These are phyloP conservation scores for Hypoxylon cercidicola DNA, from an alignment of 495 filamentous ascomycete genomes.

Conservation along the genomic window DNA sequence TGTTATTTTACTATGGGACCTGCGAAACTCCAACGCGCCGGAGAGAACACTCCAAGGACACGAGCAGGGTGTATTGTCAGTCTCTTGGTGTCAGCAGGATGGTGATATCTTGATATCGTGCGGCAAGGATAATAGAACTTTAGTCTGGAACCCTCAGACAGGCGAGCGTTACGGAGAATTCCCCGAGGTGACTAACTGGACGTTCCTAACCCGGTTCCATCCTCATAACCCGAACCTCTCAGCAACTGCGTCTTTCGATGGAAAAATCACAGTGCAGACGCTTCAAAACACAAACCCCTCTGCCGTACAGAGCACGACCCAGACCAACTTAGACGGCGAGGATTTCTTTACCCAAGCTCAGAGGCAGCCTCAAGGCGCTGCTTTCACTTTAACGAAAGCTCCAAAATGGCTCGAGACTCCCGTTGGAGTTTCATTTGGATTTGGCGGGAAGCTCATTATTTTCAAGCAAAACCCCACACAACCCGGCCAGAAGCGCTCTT, in stretches of 20 bases:
- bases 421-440: slow-evolving; percentile 90
- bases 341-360: slow-evolving; percentile 97
- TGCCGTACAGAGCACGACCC: slow-evolving; percentile 65
- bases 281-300: slow-evolving; percentile 86
- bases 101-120: slow-evolving; percentile 90
- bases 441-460: slow-evolving; percentile 90
- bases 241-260: slow-evolving; percentile 96
- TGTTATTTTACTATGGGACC: slow-evolving; percentile 90
- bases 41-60: slow-evolving; percentile 89
- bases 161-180: slow-evolving; percentile 90
- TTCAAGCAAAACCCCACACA: slow-evolving; percentile 69
- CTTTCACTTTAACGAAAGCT: slow-evolving; percentile 84
- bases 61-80: slow-evolving; percentile 89
- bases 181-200: slow-evolving; percentile 98
- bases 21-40: slow-evolving; percentile 94
- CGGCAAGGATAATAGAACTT: slow-evolving; percentile 94
- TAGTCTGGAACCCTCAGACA: slow-evolving; percentile 96
- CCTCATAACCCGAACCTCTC: slow-evolving; percentile 90
- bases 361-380: slow-evolving; percentile 85
- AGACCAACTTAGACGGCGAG: slow-evolving; percentile 79
- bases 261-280: slow-evolving; percentile 91
- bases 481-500: slow-evolving; percentile 69
- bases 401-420: slow-evolving; percentile 92
- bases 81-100: slow-evolving; percentile 96
- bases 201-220: slow-evolving; percentile 94